These are phyloP conservation scores for Candida saitoana DNA, from an alignment of 805 yeast genomes.

Conservation along the genomic window DNA sequence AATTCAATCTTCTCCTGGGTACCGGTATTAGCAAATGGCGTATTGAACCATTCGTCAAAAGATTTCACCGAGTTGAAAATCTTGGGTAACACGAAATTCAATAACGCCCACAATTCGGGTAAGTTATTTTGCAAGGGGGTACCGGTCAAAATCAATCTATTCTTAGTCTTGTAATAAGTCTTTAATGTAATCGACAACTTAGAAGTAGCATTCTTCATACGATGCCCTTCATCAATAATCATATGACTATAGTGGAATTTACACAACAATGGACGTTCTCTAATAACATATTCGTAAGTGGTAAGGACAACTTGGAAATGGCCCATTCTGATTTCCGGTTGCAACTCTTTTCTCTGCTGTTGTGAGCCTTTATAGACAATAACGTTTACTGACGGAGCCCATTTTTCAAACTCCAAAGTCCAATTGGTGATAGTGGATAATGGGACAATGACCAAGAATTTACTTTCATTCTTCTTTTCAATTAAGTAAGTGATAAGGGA, in stretches of 20 bases:
- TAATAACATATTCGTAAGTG: constrained; percentile 76
- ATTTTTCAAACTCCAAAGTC: constrained; percentile 80
- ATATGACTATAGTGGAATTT: constrained; percentile 77
- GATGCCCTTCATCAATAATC: constrained; percentile 89
- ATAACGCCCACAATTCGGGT: constrained; percentile 82
- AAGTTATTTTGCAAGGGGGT: constrained; percentile 82
- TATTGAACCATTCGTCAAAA: constrained; percentile 86
- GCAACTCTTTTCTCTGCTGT: constrained; percentile 62
- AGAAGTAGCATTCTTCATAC: constrained; percentile 78
- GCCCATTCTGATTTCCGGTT: constrained; percentile 59
- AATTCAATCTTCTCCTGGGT: constrained; percentile 74
- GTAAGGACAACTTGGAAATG: constrained; percentile 75
- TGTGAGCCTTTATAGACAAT: constrained; percentile 78
- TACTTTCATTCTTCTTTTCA: constrained; percentile 65
- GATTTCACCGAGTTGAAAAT: constrained; percentile 83
- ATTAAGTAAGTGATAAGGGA: constrained; percentile 68
- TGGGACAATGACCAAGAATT: constrained; percentile 78
- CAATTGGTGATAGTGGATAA: constrained; percentile 80
- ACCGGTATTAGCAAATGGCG: constrained; percentile 84
- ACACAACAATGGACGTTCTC: constrained; percentile 66
- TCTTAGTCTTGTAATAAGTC: constrained; percentile 67
- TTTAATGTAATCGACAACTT: constrained; percentile 70
- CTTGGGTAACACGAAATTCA: constrained; percentile 78
- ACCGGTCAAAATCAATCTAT: constrained; percentile 80
- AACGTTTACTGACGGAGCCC: constrained; percentile 78